Base-by-base conservation (phyloP, 345 rosid genomes). In the Lepidium sativum region DNA sequence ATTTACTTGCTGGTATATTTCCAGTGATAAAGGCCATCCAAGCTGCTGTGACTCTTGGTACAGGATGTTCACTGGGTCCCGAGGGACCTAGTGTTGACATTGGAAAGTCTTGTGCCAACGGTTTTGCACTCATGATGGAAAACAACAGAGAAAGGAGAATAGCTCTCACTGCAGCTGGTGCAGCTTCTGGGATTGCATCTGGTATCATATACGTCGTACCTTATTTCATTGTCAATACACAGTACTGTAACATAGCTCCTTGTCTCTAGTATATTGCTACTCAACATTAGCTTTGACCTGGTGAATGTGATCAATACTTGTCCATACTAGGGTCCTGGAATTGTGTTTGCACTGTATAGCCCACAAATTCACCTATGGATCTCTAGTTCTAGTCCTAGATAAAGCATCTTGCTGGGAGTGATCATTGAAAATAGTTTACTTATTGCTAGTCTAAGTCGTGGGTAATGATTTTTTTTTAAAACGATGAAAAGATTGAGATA, bases 71-170 rank as follows among this genome's bases (percentile, higher is more conserved):
- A 55, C 80, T 94, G 73, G 97, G 97, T 71, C 97, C 99, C 14
- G 97, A 94, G 72, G 97, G 99, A 60, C 99, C 97, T 57, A 94
- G 94, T 59, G 99, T 94, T 14, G 99, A 94, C 70, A 94, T 94
- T 65, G 99, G 99, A 50, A 94, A 87, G 77, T 94, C 97, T 0
- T 90, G 95, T 75, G 99, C 99, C 47, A 80, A 85, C 38, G 99
- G 97, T 11, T 80, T 94, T 75, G 84, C 97, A 6, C 76, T 88
- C 13, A 81, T 90, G 92, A 94, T 94, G 97, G 97, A 91, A 77
- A 90, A 84, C 76, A 94, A 94, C 75, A 82, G 99, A 80, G 99
- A 94, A 64, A 84, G 96, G 75, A 86, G 82, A 71, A 94, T 83
- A 47, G 94, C 97, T 72, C 97, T 94, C 67, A 82, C 92, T 42